Base-by-base conservation (phyloP, 306 rosid species). In the apple (Malus domestica) region DNA sequence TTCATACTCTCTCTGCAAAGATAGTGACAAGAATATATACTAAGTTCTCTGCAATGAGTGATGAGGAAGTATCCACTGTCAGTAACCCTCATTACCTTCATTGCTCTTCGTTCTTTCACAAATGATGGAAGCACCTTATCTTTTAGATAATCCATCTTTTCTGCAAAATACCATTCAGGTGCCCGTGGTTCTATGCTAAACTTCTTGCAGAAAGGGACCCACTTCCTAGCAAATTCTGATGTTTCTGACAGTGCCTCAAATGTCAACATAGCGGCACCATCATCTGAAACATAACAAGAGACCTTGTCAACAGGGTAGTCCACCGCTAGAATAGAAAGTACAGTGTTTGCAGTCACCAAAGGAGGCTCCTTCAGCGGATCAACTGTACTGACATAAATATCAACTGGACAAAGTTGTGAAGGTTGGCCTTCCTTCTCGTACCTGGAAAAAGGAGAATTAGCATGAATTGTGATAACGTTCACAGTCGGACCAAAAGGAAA, bases 181-280 rank as follows among this genome's bases (percentile, higher is more conserved):
- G 96, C 96, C 10, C 96, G 76, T 13, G 96, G 93, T 80, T 90
- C 93, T 70, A 90, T 81, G 66, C 72, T 84, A 38, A 80, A 90
- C 72, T 85, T 90, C 76, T 90, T 90, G 77, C 93, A 88, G 44
- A 90, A 90, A 40, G 93, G 96, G 62, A 88, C 81, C 96, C 91
- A 90, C 75, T 90, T 90, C 70, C 72, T 90, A 68, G 93, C 93
- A 86, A 90, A 90, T 75, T 90, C 91, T 68, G 66, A 88, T 40
- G 96, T 88, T 80, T 90, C 89, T 14, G 91, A 90, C 60, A 90
- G 70, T 8, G 83, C 86, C 75, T 90, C 93, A 70, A 90, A 90
- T 68, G 96, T 88, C 52, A 90, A 49, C 86, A 90, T 90, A 16
- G 90, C 83, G 2, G 96, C 92, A 10, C 90, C 90, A 78, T 90